Percentiles rank a stretch among this genome's conserved stretches.
Evolutionary conservation across 2,329 filamentous ascomycete genomes (phyloP).

Genomic region (Ceratocystis papillata): DNA sequence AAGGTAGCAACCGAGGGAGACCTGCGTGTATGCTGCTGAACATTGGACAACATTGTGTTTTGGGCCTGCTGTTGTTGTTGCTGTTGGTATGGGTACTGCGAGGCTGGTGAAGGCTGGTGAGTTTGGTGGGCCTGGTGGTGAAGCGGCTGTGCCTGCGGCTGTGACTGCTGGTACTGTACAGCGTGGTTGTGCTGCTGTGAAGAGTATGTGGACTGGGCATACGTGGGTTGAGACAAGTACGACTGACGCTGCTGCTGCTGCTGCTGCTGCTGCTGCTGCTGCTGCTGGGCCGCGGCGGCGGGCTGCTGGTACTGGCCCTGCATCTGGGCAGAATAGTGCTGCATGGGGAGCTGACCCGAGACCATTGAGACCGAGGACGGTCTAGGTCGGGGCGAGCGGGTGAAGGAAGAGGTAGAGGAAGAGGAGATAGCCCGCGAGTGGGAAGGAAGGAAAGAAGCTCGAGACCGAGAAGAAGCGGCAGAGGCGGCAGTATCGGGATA

Average conservation of each 20-base stretch:
- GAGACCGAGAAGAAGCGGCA: neutral
- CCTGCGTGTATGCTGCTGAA: conserved; percentile 39
- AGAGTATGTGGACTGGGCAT: conserved; percentile 17
- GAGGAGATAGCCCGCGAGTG: conserved; percentile 43
- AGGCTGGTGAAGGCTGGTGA: neutral
- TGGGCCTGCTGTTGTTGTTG: conserved; percentile 30
- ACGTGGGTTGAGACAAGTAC: conserved; percentile 14
- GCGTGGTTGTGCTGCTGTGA: conserved; percentile 21
- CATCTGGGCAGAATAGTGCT: conserved; percentile 16
- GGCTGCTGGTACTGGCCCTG: conserved; percentile 21
- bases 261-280: conserved; percentile 13
- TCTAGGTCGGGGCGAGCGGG: conserved; percentile 22
- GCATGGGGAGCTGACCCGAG: conserved; percentile 20
- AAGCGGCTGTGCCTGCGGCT: conserved; percentile 19
- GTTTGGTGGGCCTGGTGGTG: conserved; percentile 18
- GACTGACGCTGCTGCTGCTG: conserved; percentile 20
- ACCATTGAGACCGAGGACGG: conserved; percentile 19
- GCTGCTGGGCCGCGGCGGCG: neutral
- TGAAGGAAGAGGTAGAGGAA: conserved; percentile 41
- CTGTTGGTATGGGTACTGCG: conserved; percentile 24
- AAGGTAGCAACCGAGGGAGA: conserved; percentile 57
- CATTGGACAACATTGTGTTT: conserved; percentile 26
- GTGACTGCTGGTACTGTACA: conserved; percentile 15
- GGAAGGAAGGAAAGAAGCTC: neutral
- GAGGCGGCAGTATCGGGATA: conserved; percentile 13